A percentile compares a stretch with the other conserved stretches of the same genome.
phyloP scores from a whole-genome alignment of 768 basidiomycete species.

The Suillus tomentosus region DNA sequence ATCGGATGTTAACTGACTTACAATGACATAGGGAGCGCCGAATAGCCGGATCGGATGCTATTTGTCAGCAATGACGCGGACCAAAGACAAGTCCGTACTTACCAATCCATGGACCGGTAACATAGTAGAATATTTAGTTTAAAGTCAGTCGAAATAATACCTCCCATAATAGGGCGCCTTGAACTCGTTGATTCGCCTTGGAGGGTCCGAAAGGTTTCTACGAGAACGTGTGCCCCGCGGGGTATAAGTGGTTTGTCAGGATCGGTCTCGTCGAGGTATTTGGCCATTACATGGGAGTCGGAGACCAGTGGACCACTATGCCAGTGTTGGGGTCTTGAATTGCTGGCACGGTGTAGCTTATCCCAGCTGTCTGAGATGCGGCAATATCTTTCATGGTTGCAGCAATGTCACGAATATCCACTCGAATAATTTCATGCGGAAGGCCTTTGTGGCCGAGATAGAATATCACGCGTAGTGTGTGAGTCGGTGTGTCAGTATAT shows the following conservation, averaged over 20 bases:
- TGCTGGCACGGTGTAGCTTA: constrained; percentile 45
- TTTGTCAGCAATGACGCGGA: no score
- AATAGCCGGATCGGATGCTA: no score
- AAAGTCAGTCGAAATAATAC: no score
- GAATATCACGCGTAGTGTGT: constrained; percentile 17
- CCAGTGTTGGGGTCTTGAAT: constrained; percentile 45
- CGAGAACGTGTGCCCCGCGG: not conserved
- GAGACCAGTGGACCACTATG: constrained; percentile 26
- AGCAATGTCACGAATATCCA: constrained; percentile 52
- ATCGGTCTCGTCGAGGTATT: constrained; percentile 51
- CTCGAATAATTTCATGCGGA: constrained; percentile 47
- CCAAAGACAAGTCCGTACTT: no score
- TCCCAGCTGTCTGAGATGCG: constrained; percentile 2
- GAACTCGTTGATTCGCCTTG: no score
- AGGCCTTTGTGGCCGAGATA: constrained; percentile 37
- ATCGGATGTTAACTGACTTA: no score
- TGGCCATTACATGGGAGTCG: constrained; percentile 45
- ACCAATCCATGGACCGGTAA: no score
- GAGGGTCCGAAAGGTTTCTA: no score
- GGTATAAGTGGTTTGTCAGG: constrained; percentile 27
- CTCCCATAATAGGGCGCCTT: no score
- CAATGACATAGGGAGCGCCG: no score
- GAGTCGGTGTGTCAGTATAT: no score
- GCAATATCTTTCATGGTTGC: constrained; percentile 1
- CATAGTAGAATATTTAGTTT: no score